Evolutionary conservation across 2,329 filamentous ascomycete genomes (phyloP).

Genomic region (Aureobasidium subglaciale): DNA sequence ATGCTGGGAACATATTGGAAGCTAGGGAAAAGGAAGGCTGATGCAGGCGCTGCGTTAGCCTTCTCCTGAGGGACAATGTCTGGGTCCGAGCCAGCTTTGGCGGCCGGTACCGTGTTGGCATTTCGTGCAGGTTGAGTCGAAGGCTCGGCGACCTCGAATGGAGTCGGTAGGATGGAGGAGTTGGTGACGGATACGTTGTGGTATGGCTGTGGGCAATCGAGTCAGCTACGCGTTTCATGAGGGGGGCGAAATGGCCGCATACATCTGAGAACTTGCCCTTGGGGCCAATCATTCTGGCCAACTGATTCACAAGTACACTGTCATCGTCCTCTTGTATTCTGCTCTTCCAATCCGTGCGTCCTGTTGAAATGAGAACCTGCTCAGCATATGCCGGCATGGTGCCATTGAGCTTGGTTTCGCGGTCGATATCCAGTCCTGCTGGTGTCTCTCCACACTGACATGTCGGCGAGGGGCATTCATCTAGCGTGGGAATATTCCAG

Average conservation of each 20-base stretch:
- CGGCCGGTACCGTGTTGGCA: constrained; percentile 15
- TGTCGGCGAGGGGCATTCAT: constrained; percentile 64
- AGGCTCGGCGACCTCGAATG: constrained; percentile 21
- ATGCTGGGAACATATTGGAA: constrained; percentile 75
- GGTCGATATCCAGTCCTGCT: constrained; percentile 65
- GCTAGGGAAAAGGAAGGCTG: constrained; percentile 70
- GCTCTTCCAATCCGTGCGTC: constrained; percentile 71
- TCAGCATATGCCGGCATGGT: constrained; percentile 72
- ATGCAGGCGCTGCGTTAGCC: constrained; percentile 45
- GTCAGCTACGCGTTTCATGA: constrained; percentile 17
- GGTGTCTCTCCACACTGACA: constrained; percentile 68
- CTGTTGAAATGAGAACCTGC: constrained; percentile 78
- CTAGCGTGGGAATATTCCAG: constrained; percentile 39
- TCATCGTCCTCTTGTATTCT: constrained; percentile 74
- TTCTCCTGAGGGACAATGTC: constrained; percentile 24
- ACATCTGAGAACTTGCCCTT: constrained; percentile 41
- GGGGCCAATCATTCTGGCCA: constrained; percentile 51
- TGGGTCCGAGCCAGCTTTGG: constrained; percentile 25
- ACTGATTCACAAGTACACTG: constrained; percentile 55
- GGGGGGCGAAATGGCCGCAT: constrained; percentile 21
- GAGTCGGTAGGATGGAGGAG: constrained; percentile 60
- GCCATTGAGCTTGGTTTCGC: constrained; percentile 60
- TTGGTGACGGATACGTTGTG: constrained; percentile 73
- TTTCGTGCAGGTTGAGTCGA: constrained; percentile 7
- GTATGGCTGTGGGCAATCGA: constrained; percentile 55